Conservation (phyloP, 441 rosid species). For the Pelargonium myrrhifolium region DNA sequence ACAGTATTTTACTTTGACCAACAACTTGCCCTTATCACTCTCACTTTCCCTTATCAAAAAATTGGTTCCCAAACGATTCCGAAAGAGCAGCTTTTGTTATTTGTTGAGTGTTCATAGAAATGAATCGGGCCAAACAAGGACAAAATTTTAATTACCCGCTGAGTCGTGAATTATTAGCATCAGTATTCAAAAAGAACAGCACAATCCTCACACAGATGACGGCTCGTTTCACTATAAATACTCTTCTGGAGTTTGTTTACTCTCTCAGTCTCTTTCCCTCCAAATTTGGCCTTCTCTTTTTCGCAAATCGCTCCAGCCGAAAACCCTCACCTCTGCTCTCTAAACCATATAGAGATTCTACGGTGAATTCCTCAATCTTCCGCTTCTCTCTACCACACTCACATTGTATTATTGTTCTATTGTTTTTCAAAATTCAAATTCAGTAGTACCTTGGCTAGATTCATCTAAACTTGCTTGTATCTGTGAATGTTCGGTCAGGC, state of each 20-base stretch:
- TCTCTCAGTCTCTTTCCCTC: neutral
- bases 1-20: too few relatives aligned
- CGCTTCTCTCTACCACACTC: neutral
- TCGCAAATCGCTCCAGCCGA: neutral
- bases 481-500: slow-evolving; percentile 6
- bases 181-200: too few relatives aligned
- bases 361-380: neutral
- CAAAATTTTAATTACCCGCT: too few relatives aligned
- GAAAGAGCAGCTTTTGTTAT: too few relatives aligned
- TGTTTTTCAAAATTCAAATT: neutral
- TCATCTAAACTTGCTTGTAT: slow-evolving; percentile 4
- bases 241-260: neutral
- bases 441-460: neutral
- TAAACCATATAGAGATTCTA: neutral
- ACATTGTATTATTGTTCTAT: neutral
- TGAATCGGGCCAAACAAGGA: too few relatives aligned
- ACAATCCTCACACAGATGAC: too few relatives aligned
- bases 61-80: too few relatives aligned
- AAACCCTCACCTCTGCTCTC: neutral
- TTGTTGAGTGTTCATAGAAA: too few relatives aligned
- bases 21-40: too few relatives aligned
- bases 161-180: too few relatives aligned
- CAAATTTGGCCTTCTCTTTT: neutral
- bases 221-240: too few relatives aligned
- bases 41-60: too few relatives aligned